Evolutionary conservation across 2,329 filamentous ascomycete genomes (phyloP).

Genomic region (Diaporthe capsici): DNA sequence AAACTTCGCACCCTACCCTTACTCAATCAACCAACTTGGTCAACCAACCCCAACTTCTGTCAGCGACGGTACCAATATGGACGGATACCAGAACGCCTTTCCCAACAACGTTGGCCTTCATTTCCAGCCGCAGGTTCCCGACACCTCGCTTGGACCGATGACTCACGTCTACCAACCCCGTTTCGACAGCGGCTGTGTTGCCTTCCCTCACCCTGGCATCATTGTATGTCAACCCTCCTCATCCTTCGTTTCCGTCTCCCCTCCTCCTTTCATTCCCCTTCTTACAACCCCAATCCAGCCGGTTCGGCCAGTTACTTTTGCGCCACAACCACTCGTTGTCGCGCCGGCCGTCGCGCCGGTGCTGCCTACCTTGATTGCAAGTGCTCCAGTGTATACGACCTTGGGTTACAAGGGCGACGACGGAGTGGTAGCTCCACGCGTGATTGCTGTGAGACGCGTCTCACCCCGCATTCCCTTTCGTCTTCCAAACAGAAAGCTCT

Average conservation of each 20-base stretch:
- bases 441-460: slow-evolving; percentile 36
- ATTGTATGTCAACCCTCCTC: slow-evolving; percentile 37
- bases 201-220: slow-evolving; percentile 35
- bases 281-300: slow-evolving; percentile 42
- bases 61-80: slow-evolving; percentile 45
- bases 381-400: slow-evolving; percentile 22
- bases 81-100: slow-evolving; percentile 59
- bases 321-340: slow-evolving; percentile 23
- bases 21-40: slow-evolving; percentile 16
- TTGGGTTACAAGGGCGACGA: slow-evolving; percentile 33
- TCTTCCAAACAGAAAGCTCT: neutral
- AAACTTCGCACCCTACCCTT: neutral
- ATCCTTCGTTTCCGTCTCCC: slow-evolving; percentile 51
- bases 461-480: neutral
- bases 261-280: slow-evolving; percentile 45
- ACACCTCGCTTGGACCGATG: slow-evolving; percentile 69
- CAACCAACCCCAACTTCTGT: slow-evolving; percentile 6
- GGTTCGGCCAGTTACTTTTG: slow-evolving; percentile 24
- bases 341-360: slow-evolving; percentile 14
- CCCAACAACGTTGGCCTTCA: slow-evolving; percentile 61
- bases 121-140: slow-evolving; percentile 72
- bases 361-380: slow-evolving; percentile 42
- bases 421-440: slow-evolving; percentile 31
- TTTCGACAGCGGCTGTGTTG: slow-evolving; percentile 55
- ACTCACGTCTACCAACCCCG: slow-evolving; percentile 70